phyloP scores from a whole-genome alignment of 306 rosid genomes.

The Quercus berberidifolia region DNA sequence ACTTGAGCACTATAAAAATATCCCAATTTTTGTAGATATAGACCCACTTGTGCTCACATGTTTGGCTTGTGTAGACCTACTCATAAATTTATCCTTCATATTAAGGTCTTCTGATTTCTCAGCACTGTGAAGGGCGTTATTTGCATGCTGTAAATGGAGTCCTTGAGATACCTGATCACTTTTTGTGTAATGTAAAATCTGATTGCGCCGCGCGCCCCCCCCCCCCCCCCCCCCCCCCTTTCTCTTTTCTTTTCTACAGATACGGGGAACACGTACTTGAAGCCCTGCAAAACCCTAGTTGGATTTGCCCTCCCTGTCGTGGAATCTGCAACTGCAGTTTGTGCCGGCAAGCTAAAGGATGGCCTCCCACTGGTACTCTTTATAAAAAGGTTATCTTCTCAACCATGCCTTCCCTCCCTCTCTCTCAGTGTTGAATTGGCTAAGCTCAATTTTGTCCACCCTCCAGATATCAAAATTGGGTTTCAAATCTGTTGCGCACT shows the following conservation, averaged over 20 bases:
- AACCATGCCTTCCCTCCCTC: not conserved
- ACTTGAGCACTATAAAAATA: not conserved
- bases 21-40: not conserved
- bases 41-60: too few species aligned
- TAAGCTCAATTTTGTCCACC: constrained; percentile 26
- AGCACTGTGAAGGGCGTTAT: not conserved
- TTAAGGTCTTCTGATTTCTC: too few species aligned
- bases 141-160: not conserved
- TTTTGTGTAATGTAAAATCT: not conserved
- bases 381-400: constrained; percentile 69
- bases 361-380: constrained; percentile 78
- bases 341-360: constrained; percentile 85
- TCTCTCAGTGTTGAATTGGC: not conserved
- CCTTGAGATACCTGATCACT: not conserved
- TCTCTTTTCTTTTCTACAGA: constrained; percentile 31
- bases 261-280: constrained; percentile 95
- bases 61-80: too few species aligned
- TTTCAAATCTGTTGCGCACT: constrained; percentile 92
- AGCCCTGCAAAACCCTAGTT: constrained; percentile 61
- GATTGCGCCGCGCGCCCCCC: too few species aligned
- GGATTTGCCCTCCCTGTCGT: constrained; percentile 89
- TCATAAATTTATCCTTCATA: too few species aligned
- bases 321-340: constrained; percentile 99
- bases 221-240: not conserved
- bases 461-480: constrained; percentile 63